phyloP scores from a whole-genome alignment of 2,329 filamentous ascomycete genomes.

The Epichloe coenophiala region DNA sequence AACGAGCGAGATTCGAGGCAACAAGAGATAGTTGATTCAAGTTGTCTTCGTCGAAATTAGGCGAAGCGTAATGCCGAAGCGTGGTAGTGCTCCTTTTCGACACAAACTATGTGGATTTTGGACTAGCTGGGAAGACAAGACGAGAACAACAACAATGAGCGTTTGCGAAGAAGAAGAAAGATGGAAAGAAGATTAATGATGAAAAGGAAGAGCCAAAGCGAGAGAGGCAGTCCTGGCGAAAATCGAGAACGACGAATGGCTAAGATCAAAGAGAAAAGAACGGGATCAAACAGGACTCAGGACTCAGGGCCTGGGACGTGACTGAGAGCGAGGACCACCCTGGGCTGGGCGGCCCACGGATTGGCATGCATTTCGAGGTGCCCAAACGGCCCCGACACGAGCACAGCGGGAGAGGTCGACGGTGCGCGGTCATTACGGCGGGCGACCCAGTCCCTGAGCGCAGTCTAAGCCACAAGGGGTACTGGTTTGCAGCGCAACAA shows the following conservation, averaged over 20 bases:
- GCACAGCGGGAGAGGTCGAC: not conserved
- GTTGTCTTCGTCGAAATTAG: not conserved
- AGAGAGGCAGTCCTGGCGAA: conserved; percentile 35
- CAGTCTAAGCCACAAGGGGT: not conserved
- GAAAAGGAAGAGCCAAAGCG: conserved; percentile 38
- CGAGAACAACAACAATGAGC: not conserved
- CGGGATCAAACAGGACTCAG: not conserved
- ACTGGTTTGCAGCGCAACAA: not conserved
- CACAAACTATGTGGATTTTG: not conserved
- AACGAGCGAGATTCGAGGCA: not conserved
- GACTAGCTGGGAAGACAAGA: not conserved
- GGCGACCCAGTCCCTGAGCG: conserved; percentile 2
- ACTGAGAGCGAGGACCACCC: not conserved
- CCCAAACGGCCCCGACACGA: not conserved
- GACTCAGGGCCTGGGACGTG: not conserved
- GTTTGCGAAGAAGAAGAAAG: not conserved
- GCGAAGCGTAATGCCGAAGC: not conserved
- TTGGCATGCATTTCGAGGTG: not conserved
- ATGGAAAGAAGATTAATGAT: conserved; percentile 20
- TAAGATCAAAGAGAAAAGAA: conserved; percentile 6
- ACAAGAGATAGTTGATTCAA: too few relatives aligned
- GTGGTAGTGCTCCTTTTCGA: not conserved
- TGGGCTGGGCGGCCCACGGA: not conserved
- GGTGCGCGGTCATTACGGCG: not conserved
- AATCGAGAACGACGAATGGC: conserved; percentile 5